Evolutionary conservation across 2,329 filamentous ascomycete species (phyloP), one percentile per base, ranked within the genome.

Genomic region (Fusarium nisikadoi): DNA sequence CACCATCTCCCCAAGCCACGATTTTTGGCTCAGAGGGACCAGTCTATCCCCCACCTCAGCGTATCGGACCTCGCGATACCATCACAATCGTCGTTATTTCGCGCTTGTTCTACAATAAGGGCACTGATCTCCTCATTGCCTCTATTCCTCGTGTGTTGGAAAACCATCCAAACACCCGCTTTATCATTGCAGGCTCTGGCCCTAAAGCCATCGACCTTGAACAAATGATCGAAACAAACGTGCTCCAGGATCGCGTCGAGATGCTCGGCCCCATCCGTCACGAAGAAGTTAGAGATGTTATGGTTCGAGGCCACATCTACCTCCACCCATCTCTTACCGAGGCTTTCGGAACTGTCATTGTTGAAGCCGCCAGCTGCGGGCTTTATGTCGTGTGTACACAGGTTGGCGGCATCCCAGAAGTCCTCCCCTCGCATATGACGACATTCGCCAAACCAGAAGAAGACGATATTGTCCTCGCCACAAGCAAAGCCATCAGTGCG

Each of bases 81-180:
- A 95, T 99, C 77, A 98, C 94, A 12, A 98, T 99, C 65, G 94
- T 99, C 4, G 95, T 99, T 25, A 97, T 99, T 70, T 98, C 95
- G 13, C 94, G 96, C 25, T 90, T 99, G 3, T 99, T 98, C 83
- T 98, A 98, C 83, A 99, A 99, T 83, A 99, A 99, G 81, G 96
- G 96, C 66, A 98, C 94, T 3, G 97, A 99, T 80, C 89, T 99
- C 0, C 88, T 99, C n/a, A 97, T 97, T 29, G 96, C 95, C 16
- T 94, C 94, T 8, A 97, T 99, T 59, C 96, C 96, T 2, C 91
- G 95, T 52, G 97, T 99, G 58, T 88, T 98, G 33, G 92, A 94
- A 54, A 90, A 91, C 19, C 93, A 99, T 79, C 93, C 94, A 2
- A 97, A 98, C 79, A 96, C 97, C 2, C 93, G 94, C 63, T 99